Evolutionary conservation across 345 rosid species (phyloP).

Genomic region (Litchi chinensis): DNA sequence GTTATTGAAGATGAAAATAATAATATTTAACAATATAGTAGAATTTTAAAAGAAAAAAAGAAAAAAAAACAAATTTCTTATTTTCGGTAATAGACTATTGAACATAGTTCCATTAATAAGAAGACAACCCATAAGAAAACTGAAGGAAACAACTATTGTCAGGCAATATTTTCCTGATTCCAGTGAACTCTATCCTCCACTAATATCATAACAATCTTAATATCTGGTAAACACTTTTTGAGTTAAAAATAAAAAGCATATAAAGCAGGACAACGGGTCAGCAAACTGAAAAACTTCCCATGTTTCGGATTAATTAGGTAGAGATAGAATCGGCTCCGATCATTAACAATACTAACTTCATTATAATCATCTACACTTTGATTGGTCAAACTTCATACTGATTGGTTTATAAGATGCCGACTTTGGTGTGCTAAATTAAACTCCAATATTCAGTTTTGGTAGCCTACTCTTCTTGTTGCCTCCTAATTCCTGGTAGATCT

Average conservation of each 20-base stretch:
- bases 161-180: background rate
- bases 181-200: background rate
- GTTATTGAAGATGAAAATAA: constrained; percentile 33
- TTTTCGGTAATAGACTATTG: background rate
- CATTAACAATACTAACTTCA: constrained; percentile 8
- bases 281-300: too few species aligned
- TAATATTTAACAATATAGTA: background rate
- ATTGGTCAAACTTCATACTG: background rate
- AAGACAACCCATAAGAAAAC: background rate
- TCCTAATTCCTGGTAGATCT: background rate
- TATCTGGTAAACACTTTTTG: background rate
- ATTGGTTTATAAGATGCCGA: constrained; percentile 1
- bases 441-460: constrained; percentile 12
- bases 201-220: background rate
- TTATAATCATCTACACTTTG: constrained; percentile 5
- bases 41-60: background rate
- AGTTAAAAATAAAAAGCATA: background rate
- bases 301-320: too few species aligned
- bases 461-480: constrained; percentile 11
- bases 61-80: background rate
- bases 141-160: background rate
- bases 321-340: background rate
- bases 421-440: background rate
- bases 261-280: too few species aligned
- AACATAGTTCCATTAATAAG: background rate